Evolutionary conservation across 345 rosid species (phyloP).

Genomic region (Microthlaspi erraticum): DNA sequence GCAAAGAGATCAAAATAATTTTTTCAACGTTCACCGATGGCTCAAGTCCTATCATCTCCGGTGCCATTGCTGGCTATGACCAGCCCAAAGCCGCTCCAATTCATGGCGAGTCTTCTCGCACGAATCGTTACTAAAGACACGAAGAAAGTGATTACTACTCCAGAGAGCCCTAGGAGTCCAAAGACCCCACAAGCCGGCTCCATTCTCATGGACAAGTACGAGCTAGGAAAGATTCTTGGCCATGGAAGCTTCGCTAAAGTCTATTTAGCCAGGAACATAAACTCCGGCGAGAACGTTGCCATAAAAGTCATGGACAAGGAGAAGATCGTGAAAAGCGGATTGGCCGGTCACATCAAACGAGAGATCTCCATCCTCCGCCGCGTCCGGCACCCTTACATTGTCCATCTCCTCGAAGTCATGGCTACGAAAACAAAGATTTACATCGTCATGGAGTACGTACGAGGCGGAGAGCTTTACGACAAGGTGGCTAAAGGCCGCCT

Average conservation of each 20-base stretch:
- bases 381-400: conserved; percentile 71
- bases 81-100: conserved; percentile 31
- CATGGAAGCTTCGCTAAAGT: conserved; percentile 98
- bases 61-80: background rate
- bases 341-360: conserved; percentile 74
- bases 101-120: conserved; percentile 35
- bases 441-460: conserved; percentile 83
- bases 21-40: conserved; percentile 24
- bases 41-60: conserved; percentile 40
- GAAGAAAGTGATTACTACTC: conserved; percentile 19
- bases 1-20: background rate
- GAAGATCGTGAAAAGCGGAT: conserved; percentile 48
- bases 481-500: conserved; percentile 77
- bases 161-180: conserved; percentile 44
- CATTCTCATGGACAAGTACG: conserved; percentile 75
- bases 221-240: conserved; percentile 84
- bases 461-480: conserved; percentile 87
- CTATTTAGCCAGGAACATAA: conserved; percentile 67
- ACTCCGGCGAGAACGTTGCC: conserved; percentile 76
- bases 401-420: conserved; percentile 72
- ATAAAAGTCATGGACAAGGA: conserved; percentile 86
- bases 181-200: conserved; percentile 39
- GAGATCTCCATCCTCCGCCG: conserved; percentile 92
- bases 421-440: conserved; percentile 88
- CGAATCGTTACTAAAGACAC: conserved; percentile 30